Conservation (phyloP, 306 rosid genomes). For the Vicia faba region DNA sequence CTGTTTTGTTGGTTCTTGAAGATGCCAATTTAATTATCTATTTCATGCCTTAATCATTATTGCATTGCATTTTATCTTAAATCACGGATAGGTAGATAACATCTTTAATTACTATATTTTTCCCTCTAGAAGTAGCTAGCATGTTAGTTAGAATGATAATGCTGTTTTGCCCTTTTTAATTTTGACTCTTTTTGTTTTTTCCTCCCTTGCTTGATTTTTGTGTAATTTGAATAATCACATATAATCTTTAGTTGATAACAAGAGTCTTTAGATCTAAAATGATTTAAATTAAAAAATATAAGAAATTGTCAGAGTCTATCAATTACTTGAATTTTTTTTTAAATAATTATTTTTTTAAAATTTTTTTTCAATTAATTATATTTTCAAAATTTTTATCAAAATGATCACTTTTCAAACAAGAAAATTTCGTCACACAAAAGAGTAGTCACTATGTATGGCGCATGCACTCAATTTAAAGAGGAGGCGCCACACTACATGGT, state of each 20-base stretch:
- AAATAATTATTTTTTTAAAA: too few relatives aligned
- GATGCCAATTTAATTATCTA: neutral
- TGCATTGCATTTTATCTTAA: conserved; percentile 41
- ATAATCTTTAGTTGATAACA: neutral
- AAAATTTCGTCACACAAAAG: too few relatives aligned
- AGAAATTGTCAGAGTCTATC: too few relatives aligned
- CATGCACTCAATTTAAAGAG: too few relatives aligned
- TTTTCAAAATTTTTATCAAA: too few relatives aligned
- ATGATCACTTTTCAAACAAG: too few relatives aligned
- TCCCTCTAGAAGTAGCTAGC: conserved; percentile 42
- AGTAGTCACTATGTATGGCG: too few relatives aligned
- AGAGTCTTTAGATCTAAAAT: too few relatives aligned
- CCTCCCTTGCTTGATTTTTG: neutral
- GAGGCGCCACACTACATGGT: too few relatives aligned
- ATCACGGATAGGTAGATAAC: conserved; percentile 53
- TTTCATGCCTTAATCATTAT: conserved; percentile 36
- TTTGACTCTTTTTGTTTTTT: neutral
- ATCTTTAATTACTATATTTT: conserved; percentile 35
- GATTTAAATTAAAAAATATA: too few relatives aligned
- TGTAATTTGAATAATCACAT: neutral
- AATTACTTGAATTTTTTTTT: too few relatives aligned
- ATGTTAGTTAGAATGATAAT: conserved; percentile 43
- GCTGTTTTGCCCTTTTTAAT: conserved; percentile 4
- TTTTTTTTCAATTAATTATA: too few relatives aligned
- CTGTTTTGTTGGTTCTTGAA: neutral